Evolutionary conservation across 2,329 filamentous ascomycete genomes (phyloP).

Genomic region (Pleurostoma richardsiae): DNA sequence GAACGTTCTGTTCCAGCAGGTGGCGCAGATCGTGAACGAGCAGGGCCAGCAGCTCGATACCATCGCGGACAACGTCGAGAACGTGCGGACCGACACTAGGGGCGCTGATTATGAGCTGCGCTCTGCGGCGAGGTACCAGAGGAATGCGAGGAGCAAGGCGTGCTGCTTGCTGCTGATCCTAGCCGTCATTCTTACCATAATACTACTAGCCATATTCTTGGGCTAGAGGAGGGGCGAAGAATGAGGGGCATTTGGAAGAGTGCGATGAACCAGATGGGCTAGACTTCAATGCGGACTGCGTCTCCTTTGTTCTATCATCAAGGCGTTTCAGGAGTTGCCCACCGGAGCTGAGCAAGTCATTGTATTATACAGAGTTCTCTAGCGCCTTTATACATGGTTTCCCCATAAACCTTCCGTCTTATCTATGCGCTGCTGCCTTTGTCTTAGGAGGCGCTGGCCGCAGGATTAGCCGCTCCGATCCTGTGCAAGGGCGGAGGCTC

Average conservation of each 20-base stretch:
- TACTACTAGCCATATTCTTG: conserved; percentile 80
- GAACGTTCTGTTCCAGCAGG: conserved; percentile 94
- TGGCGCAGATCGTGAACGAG: conserved; percentile 94
- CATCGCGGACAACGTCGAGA: conserved; percentile 84
- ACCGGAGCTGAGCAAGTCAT: neutral
- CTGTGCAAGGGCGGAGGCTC: conserved; percentile 11
- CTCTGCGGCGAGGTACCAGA: conserved; percentile 86
- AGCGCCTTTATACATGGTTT: neutral
- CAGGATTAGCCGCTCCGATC: conserved; percentile 8
- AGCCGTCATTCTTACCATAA: conserved; percentile 81
- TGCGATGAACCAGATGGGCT: neutral
- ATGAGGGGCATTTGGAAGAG: conserved; percentile 7
- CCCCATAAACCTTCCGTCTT: too few relatives aligned
- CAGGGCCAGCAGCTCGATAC: conserved; percentile 86
- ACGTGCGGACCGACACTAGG: conserved; percentile 72
- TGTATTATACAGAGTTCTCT: neutral
- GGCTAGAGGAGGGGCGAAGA: conserved; percentile 43
- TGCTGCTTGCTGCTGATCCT: conserved; percentile 89
- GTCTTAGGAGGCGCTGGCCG: conserved; percentile 2
- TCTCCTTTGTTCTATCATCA: neutral
- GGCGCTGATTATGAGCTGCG: conserved; percentile 83
- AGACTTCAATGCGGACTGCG: neutral
- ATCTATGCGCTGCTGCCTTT: too few relatives aligned
- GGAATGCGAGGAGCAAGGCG: conserved; percentile 88
- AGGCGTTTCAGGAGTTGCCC: neutral